Conservation (phyloP, 1,284 basidiomycete species). For the Boletus sp. region DNA sequence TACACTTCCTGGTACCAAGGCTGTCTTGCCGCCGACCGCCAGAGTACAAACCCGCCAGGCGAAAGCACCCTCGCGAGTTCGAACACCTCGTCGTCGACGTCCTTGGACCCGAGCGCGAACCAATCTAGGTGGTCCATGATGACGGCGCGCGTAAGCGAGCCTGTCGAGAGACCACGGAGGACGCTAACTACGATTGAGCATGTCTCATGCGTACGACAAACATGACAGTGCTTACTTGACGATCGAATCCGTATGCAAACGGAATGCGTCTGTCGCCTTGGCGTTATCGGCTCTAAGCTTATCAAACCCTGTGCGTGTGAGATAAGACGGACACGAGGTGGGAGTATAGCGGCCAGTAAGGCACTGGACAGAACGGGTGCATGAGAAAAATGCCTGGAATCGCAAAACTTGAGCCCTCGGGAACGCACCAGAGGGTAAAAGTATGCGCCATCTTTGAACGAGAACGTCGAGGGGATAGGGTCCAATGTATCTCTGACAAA, state of each 20-base stretch:
- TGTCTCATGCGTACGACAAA: background rate
- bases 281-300: slow-evolving; percentile 49
- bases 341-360: slow-evolving; percentile 64
- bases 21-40: slow-evolving; percentile 65
- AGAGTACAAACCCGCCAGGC: slow-evolving; percentile 63
- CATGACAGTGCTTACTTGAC: slow-evolving; percentile 50
- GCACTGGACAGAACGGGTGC: slow-evolving; percentile 33
- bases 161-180: slow-evolving; percentile 50
- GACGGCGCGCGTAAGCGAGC: slow-evolving; percentile 60
- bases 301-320: slow-evolving; percentile 66
- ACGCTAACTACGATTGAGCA: slow-evolving; percentile 38
- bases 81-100: slow-evolving; percentile 59
- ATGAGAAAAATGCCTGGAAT: slow-evolving; percentile 6
- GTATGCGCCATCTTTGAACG: slow-evolving; percentile 58
- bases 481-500: slow-evolving; percentile 64
- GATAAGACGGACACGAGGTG: slow-evolving; percentile 70
- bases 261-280: slow-evolving; percentile 57
- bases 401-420: background rate
- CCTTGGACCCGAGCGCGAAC: slow-evolving; percentile 60
- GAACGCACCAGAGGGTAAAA: slow-evolving; percentile 59
- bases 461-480: slow-evolving; percentile 52
- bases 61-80: slow-evolving; percentile 62
- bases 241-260: slow-evolving; percentile 77
- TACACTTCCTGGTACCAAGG: slow-evolving; percentile 74
- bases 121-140: slow-evolving; percentile 83